phyloP scores from a whole-genome alignment of 129 eudicot species.

The Escallonia rubra region DNA sequence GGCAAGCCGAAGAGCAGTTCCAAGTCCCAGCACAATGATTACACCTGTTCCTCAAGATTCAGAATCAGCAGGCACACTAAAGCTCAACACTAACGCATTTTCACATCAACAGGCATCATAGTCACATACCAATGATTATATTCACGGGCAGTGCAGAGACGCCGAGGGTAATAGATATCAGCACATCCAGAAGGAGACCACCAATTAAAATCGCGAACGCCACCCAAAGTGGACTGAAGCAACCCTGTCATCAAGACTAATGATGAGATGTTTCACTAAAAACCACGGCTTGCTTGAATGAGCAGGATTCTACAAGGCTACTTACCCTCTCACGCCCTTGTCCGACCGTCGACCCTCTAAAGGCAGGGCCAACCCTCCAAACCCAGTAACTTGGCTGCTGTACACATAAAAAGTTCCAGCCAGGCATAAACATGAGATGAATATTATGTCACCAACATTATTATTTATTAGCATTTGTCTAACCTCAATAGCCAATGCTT shows the following conservation, averaged over 20 bases:
- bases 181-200: conserved; percentile 37
- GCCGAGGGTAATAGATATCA: conserved; percentile 33
- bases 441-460: background rate
- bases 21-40: conserved; percentile 36
- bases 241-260: conserved; percentile 13
- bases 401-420: background rate
- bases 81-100: too few species aligned
- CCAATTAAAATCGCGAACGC: conserved; percentile 39
- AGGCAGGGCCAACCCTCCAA: conserved; percentile 33
- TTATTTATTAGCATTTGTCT: too few species aligned
- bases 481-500: too few species aligned
- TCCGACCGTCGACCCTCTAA: background rate
- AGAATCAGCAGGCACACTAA: background rate
- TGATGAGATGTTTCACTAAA: background rate
- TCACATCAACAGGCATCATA: background rate
- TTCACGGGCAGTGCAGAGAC: conserved; percentile 41
- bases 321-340: conserved; percentile 28
- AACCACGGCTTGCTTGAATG: background rate
- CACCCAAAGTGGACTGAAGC: conserved; percentile 40
- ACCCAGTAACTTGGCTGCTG: conserved; percentile 32
- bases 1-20: conserved; percentile 33
- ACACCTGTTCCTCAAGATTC: conserved; percentile 15
- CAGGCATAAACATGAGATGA: background rate
- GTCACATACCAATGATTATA: conserved; percentile 28
- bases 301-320: background rate